These are phyloP conservation scores for Boletellus ananiceps DNA, from an alignment of 768 basidiomycete genomes.

Conservation along the genomic window DNA sequence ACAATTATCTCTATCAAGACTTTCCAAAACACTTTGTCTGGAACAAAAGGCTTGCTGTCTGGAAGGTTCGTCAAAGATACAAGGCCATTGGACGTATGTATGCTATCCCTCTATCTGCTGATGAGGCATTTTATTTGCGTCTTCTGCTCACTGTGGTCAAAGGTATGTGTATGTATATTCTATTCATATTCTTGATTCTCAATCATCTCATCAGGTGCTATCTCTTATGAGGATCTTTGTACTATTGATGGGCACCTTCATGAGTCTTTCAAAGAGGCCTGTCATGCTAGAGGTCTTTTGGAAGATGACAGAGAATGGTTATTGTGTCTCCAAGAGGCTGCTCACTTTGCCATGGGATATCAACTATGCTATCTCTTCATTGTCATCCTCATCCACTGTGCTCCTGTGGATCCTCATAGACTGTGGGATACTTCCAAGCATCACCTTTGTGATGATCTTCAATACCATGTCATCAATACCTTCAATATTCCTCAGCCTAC, in stretches of 20 bases:
- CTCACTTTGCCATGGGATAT: conserved; percentile 34
- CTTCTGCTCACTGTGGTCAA: no score
- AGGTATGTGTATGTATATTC: no score
- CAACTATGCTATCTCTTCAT: conserved; percentile 37
- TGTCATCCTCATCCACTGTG: conserved; percentile 35
- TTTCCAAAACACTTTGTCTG: no score
- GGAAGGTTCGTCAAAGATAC: no score
- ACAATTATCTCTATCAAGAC: no score
- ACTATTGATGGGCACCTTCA: conserved; percentile 3
- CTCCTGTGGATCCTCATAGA: conserved; percentile 29
- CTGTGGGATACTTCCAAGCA: background rate
- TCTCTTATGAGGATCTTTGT: no score
- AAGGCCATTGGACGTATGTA: no score
- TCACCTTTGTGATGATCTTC: conserved; percentile 2
- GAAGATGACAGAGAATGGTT: conserved; percentile 41
- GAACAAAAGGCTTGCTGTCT: no score
- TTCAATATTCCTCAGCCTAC: background rate
- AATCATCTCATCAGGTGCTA: no score
- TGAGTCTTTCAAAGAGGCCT: conserved; percentile 30
- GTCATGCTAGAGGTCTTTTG: conserved; percentile 10
- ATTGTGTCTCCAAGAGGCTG: conserved; percentile 39
- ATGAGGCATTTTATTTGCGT: no score
- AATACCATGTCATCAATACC: background rate
- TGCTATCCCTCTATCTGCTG: no score
- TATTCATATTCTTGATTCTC: no score